Conservation (phyloP, 2,329 filamentous ascomycete species). For the Aspergillus thermomutatus region DNA sequence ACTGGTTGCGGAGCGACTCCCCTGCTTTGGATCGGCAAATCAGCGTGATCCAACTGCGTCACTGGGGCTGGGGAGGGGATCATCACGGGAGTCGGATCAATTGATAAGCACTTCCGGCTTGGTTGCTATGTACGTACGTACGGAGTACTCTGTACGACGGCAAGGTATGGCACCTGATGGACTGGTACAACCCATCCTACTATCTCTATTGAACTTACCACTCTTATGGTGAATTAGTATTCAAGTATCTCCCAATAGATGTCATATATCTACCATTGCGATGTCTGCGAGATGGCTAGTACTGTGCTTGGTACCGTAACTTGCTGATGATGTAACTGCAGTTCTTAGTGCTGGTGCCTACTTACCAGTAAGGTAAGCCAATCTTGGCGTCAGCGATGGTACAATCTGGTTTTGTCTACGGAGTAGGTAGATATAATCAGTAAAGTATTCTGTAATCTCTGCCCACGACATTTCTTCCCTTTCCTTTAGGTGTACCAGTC, state of each 20-base stretch:
- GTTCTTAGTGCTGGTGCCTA: not conserved
- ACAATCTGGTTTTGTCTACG: not conserved
- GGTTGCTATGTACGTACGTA: not conserved
- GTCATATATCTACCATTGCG: no score
- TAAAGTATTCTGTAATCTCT: no score
- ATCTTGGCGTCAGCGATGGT: not conserved
- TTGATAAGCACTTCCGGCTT: constrained; percentile 6
- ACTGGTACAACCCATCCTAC: not conserved
- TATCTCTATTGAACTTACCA: not conserved
- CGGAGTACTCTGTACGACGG: no score
- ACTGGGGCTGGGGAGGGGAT: constrained; percentile 14
- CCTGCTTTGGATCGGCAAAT: constrained; percentile 15
- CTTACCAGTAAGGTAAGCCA: not conserved
- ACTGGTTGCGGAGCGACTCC: constrained; percentile 23
- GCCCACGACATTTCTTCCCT: no score
- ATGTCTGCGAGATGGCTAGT: no score
- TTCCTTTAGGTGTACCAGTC: no score
- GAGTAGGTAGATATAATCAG: no score
- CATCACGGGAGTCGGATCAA: constrained; percentile 14
- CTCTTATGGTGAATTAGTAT: not conserved
- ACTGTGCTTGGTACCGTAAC: not conserved
- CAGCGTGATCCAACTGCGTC: constrained; percentile 18
- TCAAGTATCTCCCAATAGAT: not conserved
- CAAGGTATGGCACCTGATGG: not conserved
- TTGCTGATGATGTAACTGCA: not conserved